phyloP scores from a whole-genome alignment of 2,329 filamentous ascomycete genomes.

The Aspergillus sp. region DNA sequence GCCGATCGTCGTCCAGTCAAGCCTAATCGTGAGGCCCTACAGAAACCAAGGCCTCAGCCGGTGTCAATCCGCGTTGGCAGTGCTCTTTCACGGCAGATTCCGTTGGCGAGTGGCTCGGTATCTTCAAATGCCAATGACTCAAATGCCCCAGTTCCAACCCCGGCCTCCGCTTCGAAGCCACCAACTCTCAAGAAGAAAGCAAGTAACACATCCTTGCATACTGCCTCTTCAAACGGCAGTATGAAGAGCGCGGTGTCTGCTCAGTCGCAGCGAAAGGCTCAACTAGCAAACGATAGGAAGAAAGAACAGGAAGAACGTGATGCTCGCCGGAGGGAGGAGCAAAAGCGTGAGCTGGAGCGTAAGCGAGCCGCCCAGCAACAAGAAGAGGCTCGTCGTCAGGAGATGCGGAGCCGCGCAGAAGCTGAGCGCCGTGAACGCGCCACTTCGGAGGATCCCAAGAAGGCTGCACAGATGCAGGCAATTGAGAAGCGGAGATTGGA shows the following conservation, averaged over 20 bases:
- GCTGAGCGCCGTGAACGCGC: constrained; percentile 43
- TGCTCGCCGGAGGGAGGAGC: constrained; percentile 71
- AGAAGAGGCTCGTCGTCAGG: constrained; percentile 59
- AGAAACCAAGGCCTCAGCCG: constrained; percentile 43
- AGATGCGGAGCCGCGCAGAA: constrained; percentile 57
- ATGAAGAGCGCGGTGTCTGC: constrained; percentile 62
- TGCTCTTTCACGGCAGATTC: constrained; percentile 40
- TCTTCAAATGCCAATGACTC: constrained; percentile 56
- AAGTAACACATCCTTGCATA: constrained; percentile 62
- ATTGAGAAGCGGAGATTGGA: constrained; percentile 49
- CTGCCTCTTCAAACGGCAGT: constrained; percentile 48
- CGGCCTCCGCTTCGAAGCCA: constrained; percentile 45
- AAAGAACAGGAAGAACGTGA: constrained; percentile 82
- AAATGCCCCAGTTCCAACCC: constrained; percentile 39
- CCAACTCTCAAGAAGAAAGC: constrained; percentile 56
- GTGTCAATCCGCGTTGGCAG: constrained; percentile 48
- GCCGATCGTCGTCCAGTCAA: constrained; percentile 40
- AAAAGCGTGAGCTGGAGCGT: constrained; percentile 75
- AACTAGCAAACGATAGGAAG: constrained; percentile 72
- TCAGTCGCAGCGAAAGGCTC: constrained; percentile 62
- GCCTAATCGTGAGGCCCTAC: constrained; percentile 37
- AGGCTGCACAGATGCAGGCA: constrained; percentile 58
- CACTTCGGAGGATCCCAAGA: constrained; percentile 58
- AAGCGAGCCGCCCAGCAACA: constrained; percentile 59
- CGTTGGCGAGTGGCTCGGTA: constrained; percentile 47